Percentiles rank a stretch among this genome's conserved stretches.
Conservation (phyloP, 2,329 filamentous ascomycete genomes). For the Aspergillus alliaceus region DNA sequence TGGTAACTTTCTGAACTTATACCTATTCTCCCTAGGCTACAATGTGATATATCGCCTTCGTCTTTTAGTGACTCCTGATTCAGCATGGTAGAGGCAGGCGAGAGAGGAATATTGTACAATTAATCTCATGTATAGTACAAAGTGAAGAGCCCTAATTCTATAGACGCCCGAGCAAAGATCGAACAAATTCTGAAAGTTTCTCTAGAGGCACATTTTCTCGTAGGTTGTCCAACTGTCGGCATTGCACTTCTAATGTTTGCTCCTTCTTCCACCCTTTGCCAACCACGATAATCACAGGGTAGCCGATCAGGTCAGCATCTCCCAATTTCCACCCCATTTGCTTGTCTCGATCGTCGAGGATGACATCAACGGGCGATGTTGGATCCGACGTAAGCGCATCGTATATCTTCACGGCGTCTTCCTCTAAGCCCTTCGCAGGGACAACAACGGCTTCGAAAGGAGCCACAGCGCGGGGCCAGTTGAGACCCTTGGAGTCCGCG, state of each 20-base stretch:
- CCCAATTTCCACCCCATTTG: conserved; percentile 80
- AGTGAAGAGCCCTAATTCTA: conserved; percentile 28
- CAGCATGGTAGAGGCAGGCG: neutral
- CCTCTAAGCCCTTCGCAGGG: conserved; percentile 48
- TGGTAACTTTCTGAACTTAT: neutral
- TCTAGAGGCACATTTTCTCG: conserved; percentile 60
- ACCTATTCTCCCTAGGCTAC: neutral
- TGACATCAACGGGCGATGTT: conserved; percentile 54
- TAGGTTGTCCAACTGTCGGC: conserved; percentile 61
- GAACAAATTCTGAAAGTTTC: conserved; percentile 50
- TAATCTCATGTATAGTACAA: conserved; percentile 5
- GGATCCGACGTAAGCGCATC: conserved; percentile 52
- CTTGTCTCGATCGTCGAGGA: conserved; percentile 72
- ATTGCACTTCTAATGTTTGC: conserved; percentile 73
- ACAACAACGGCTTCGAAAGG: conserved; percentile 78
- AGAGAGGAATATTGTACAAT: conserved; percentile 7
- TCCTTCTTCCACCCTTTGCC: conserved; percentile 67
- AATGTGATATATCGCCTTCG: neutral
- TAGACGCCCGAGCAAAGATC: conserved; percentile 51
- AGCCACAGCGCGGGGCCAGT: conserved; percentile 84
- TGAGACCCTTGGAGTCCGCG: conserved; percentile 70
- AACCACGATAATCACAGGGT: conserved; percentile 78
- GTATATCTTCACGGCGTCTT: conserved; percentile 60
- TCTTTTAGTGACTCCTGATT: neutral
- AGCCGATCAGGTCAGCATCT: conserved; percentile 87